Evolutionary conservation across 1,284 basidiomycete genomes (phyloP), one percentile per base, ranked within the genome.

Genomic region (Fistulina hepatica): DNA sequence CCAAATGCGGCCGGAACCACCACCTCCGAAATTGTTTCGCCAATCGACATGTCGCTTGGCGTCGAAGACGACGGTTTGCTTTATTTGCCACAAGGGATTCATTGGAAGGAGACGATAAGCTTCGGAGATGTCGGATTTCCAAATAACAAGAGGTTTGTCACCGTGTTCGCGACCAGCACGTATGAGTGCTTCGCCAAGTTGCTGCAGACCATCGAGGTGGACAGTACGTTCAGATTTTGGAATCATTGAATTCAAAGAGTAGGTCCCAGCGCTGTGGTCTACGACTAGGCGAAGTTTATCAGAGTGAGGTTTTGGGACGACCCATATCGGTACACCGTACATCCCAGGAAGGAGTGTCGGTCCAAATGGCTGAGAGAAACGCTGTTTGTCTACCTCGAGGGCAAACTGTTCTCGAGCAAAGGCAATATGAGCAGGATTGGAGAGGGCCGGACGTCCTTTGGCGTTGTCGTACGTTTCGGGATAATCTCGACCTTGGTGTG

Each of bases 281-380:
- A n/a, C n/a, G n/a, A n/a, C n/a, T n/a, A n/a, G n/a, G n/a, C n/a
- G n/a, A n/a, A n/a, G n/a, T n/a, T n/a, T n/a, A n/a, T n/a, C n/a
- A n/a, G n/a, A n/a, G n/a, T n/a, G n/a, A n/a, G n/a, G n/a, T n/a
- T n/a, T n/a, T n/a, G n/a, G n/a, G n/a, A n/a, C n/a, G n/a, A n/a
- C n/a, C n/a, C n/a, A n/a, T n/a, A n/a, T n/a, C n/a, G n/a, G n/a
- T n/a, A n/a, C n/a, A n/a, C n/a, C n/a, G n/a, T n/a, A n/a, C 67
- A 73, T 72, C 0, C 70, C 68, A 0, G 63, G 63, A 0, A 67
- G 47, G 0, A 73, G 52, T 0, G 58, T 40, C 0, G 48, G 39
- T 0, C 60, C 57, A 37, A 70, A 65, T 1, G 56, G n/a, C 0
- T 20, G 11, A 1, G 67, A 70, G 35, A 56, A 69, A 0, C 59